These are phyloP conservation scores for Aspergillus panamensis DNA, from an alignment of 495 filamentous ascomycete genomes.

Conservation along the genomic window DNA sequence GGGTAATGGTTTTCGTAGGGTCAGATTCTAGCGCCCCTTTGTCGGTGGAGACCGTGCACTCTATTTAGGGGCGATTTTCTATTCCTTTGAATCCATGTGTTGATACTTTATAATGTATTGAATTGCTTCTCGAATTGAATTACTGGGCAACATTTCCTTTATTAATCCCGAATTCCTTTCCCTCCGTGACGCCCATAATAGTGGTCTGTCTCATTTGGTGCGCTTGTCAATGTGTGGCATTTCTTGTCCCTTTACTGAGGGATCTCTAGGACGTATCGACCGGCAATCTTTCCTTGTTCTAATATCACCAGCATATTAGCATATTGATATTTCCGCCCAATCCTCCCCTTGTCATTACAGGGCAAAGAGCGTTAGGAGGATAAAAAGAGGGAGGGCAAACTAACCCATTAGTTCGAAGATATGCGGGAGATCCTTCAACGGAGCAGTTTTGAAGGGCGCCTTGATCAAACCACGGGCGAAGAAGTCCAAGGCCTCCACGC, in stretches of 20 bases:
- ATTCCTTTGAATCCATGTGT: too few relatives aligned
- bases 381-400: slow-evolving; percentile 14
- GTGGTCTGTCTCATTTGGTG: too few relatives aligned
- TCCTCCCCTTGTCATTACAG: background rate
- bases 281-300: slow-evolving; percentile 74
- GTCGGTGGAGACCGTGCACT: too few relatives aligned
- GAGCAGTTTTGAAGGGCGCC: slow-evolving; percentile 78
- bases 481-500: slow-evolving; percentile 83
- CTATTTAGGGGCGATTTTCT: too few relatives aligned
- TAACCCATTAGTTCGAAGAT: slow-evolving; percentile 70
- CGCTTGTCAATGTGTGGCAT: too few relatives aligned
- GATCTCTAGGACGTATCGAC: slow-evolving; percentile 81
- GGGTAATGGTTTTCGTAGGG: background rate
- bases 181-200: too few relatives aligned
- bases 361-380: background rate
- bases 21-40: too few relatives aligned
- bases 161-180: too few relatives aligned
- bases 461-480: slow-evolving; percentile 78
- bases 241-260: slow-evolving; percentile 38
- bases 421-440: slow-evolving; percentile 70
- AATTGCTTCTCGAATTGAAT: too few relatives aligned
- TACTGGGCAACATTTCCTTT: too few relatives aligned
- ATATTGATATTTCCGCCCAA: background rate
- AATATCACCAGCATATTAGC: slow-evolving; percentile 5
- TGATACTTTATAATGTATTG: too few relatives aligned